Evolutionary conservation across 805 yeast genomes (phyloP).

Genomic region (Starmerella sirachaensis): DNA sequence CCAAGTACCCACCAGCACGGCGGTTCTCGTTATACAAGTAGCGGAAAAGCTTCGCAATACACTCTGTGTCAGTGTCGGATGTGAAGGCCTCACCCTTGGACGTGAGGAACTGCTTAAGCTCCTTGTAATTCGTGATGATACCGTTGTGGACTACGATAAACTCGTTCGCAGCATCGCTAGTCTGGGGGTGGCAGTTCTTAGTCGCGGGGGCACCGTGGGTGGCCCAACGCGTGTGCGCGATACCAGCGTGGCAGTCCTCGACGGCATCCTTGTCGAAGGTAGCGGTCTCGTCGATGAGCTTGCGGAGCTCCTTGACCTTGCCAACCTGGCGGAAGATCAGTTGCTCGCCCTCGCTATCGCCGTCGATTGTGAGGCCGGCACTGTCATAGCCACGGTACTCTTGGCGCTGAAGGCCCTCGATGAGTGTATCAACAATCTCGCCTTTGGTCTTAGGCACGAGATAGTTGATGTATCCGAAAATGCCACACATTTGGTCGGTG

Average conservation of each 20-base stretch:
- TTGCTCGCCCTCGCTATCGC: conserved; percentile 58
- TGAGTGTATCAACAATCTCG: conserved; percentile 75
- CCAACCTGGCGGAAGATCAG: conserved; percentile 76
- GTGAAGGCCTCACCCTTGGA: conserved; percentile 74
- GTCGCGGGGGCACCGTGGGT: conserved; percentile 92
- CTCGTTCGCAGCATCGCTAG: conserved; percentile 71
- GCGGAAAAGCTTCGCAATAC: conserved; percentile 89
- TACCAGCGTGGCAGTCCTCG: conserved; percentile 81
- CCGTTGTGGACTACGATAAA: conserved; percentile 95
- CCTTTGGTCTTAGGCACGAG: conserved; percentile 86
- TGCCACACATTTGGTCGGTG: conserved; percentile 50
- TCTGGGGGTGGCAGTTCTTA: conserved; percentile 89
- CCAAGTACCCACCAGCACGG: conserved; percentile 43
- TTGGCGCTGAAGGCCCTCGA: conserved; percentile 62
- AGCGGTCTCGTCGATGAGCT: conserved; percentile 37
- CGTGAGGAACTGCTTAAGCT: conserved; percentile 66
- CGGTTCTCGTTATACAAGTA: conserved; percentile 82
- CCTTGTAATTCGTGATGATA: conserved; percentile 91
- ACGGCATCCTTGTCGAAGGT: conserved; percentile 41
- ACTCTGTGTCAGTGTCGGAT: conserved; percentile 94
- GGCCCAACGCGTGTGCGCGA: conserved; percentile 99
- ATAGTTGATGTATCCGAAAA: conserved; percentile 94
- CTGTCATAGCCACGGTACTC: conserved; percentile 99
- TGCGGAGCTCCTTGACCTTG: conserved; percentile 72
- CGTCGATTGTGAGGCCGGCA: conserved; percentile 91